Base-by-base conservation (phyloP, 208 protist genomes). In the Trypanosoma boissoni region DNA sequence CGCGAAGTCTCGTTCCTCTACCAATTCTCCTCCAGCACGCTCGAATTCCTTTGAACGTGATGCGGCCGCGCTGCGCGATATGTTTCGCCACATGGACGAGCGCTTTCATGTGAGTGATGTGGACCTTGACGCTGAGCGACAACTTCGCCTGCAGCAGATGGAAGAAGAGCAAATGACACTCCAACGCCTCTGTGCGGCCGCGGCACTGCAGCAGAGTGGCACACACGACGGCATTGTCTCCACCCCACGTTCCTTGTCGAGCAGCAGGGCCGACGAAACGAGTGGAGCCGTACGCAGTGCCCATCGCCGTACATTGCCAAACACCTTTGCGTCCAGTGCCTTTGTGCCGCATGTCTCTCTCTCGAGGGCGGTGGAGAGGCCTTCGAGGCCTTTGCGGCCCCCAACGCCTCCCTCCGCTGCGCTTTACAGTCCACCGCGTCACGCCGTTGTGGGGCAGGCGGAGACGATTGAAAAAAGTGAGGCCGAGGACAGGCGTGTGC, bases 121-220 rank as follows among this genome's bases (percentile, higher is more conserved):
- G 49, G 42, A 71, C 41, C 27, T 49, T 14, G 28, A 59, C 42
- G 31, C n/a, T 24, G 61, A 68, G 39, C 63, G 50, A 9, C 31
- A 53, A 44, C 20, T 45, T 37, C 78, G 81, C n/a, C 50, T 93
- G 24, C 45, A 72, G 31, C 69, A 84, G 50, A 53, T 93, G 45
- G 77, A 86, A 48, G 63, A 71, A 37, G 67, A 73, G 12, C 86
- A 92, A 58, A 45, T 58, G 31, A 64, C 59, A 16, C 72, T 92
- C 4, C 72, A 86, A 54, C 60, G 49, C 10, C 64, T 92, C 6
- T 92, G 82, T 60, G 86, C 83, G 49, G 80, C 68, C 32, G 79
- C 80, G 2, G 49, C 90, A 14, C 57, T 62, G 53, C 66, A 78
- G 26, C 56, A 83, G 10, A 64, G 74, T 27, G n/a, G 42, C 55